Evolutionary conservation across 2,329 filamentous ascomycete genomes (phyloP), one percentile per base, ranked within the genome.

Genomic region (Talaromyces sp.): DNA sequence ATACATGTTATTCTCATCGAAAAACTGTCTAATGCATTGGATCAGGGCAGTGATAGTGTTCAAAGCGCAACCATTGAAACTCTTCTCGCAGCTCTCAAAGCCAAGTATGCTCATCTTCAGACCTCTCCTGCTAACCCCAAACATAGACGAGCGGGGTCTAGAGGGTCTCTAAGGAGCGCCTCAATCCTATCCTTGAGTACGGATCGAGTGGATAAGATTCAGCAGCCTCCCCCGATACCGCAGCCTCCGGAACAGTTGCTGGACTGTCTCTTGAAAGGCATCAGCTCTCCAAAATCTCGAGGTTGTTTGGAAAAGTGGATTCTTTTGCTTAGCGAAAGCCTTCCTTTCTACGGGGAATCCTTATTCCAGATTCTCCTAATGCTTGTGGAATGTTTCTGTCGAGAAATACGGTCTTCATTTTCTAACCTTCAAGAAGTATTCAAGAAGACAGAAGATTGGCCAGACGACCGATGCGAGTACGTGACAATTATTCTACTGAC

Each of bases 331-430:
- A 85, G 86, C 4, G 89, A 93, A 70, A 90, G 91, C 51, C 78
- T 99, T 31, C 91, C 93, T 0, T 81, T 96, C 14, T 96, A 96
- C 73, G 84, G 89, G 0, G 87, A 90, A 50, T 86, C 88, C 5
- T 91, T 97, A 52, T 97, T 97, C 71, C 90, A 96, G 70, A 89
- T 95, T 56, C 78, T 99, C 35, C 87, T 99, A 58, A 95, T 92
- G 11, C 80, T 99, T 3, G 93, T 97, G 1, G 93, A 95, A 73
- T 96, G 91, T 32, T 82, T 99, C 50, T 97, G 93, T 71, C 82
- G 81, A 60, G 88, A 96, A 71, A 88, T 97, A 54, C 84, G 82
- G 49, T 75, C 78, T 55, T 89, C 88, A 0, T 97, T 97, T 73
- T 79, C 83, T 24, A 84, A 86, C 52, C 80, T 98, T 6, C 86